These are phyloP conservation scores for Tillandsia fasciculata DNA, from an alignment of 176 grass and related monocot genomes.

Conservation along the genomic window DNA sequence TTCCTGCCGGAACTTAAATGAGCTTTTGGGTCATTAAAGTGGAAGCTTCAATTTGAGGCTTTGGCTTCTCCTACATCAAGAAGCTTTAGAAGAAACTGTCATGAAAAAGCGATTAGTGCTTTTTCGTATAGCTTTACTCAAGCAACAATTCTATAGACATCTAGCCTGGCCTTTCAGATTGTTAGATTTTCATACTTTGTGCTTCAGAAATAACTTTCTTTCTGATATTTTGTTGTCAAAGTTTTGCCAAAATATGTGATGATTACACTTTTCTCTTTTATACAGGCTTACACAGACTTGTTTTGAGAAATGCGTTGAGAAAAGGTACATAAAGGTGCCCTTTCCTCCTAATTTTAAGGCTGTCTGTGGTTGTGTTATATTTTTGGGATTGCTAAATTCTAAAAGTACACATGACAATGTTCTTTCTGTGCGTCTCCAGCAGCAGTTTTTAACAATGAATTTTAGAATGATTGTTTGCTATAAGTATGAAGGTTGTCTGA, in stretches of 20 bases:
- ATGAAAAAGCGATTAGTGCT: too few relatives aligned
- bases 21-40: too few relatives aligned
- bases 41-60: too few relatives aligned
- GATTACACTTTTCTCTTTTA: not conserved
- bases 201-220: not conserved
- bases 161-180: not conserved
- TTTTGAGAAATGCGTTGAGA: slow-evolving; percentile 85
- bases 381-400: not conserved
- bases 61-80: too few relatives aligned
- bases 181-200: not conserved
- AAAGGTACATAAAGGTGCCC: slow-evolving; percentile 40
- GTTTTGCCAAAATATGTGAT: not conserved
- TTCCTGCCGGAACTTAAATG: too few relatives aligned
- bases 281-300: slow-evolving; percentile 71
- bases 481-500: not conserved
- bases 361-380: not conserved
- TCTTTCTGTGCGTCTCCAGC: not conserved
- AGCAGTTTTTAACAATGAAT: not conserved
- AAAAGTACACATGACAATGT: not conserved
- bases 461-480: slow-evolving; percentile 7
- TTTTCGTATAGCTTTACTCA: too few relatives aligned
- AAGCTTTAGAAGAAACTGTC: too few relatives aligned
- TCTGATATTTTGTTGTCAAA: not conserved
- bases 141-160: too few relatives aligned
- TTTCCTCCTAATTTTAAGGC: not conserved